Evolutionary conservation across 2,329 filamentous ascomycete genomes (phyloP).

Genomic region (Fusarium sp.): DNA sequence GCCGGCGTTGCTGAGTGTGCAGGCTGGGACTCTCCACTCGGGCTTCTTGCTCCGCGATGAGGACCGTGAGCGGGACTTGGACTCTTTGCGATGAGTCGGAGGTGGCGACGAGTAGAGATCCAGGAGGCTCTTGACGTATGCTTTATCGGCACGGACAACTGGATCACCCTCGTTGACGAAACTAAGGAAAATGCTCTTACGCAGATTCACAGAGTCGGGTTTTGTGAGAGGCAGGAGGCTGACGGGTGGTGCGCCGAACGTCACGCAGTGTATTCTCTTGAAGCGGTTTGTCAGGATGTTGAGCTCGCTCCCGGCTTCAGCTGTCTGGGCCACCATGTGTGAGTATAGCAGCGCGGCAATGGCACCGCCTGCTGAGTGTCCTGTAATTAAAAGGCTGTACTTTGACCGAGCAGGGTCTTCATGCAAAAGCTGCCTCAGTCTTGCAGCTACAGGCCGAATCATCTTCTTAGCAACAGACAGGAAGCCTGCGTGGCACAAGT

Average conservation of each 20-base stretch:
- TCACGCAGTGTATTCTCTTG: slow-evolving; percentile 84
- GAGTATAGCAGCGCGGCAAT: slow-evolving; percentile 83
- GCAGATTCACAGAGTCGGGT: slow-evolving; percentile 62
- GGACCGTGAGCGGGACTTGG: slow-evolving; percentile 30
- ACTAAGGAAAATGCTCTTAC: slow-evolving; percentile 80
- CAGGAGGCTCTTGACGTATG: slow-evolving; percentile 79
- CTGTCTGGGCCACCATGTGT: slow-evolving; percentile 78
- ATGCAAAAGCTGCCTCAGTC: slow-evolving; percentile 76
- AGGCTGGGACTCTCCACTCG: slow-evolving; percentile 74
- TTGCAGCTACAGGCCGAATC: slow-evolving; percentile 77
- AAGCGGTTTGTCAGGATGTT: slow-evolving; percentile 77
- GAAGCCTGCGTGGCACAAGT: slow-evolving; percentile 86
- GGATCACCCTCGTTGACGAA: slow-evolving; percentile 92
- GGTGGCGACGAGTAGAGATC: slow-evolving; percentile 75
- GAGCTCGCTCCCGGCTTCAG: slow-evolving; percentile 73
- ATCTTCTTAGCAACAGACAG: slow-evolving; percentile 81
- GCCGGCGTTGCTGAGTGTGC: slow-evolving; percentile 78
- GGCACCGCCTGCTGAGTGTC: slow-evolving; percentile 88
- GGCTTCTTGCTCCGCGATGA: slow-evolving; percentile 50
- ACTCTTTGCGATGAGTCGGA: slow-evolving; percentile 32
- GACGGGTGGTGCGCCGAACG: slow-evolving; percentile 86
- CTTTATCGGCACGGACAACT: slow-evolving; percentile 80
- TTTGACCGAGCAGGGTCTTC: slow-evolving; percentile 76
- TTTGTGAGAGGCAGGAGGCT: slow-evolving; percentile 77
- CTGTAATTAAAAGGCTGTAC: slow-evolving; percentile 84